Evolutionary conservation across 208 protist genomes (phyloP).

Genomic region (Acanthamoeba sp.): DNA sequence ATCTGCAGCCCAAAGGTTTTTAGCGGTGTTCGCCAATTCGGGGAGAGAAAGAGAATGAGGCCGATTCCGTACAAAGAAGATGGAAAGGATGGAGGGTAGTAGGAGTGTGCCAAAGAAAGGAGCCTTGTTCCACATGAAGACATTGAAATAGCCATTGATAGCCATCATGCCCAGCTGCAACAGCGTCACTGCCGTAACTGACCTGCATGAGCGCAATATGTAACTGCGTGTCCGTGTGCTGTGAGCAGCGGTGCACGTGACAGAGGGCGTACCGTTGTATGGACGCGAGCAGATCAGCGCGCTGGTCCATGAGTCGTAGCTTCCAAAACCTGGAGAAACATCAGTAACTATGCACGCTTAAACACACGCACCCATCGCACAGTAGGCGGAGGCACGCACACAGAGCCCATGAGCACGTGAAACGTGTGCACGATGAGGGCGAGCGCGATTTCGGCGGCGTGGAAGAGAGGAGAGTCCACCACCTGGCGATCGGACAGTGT

Average conservation of each 20-base stretch:
- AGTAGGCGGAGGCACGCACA: not conserved
- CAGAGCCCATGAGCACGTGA: conserved; percentile 62
- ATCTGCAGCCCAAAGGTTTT: not conserved
- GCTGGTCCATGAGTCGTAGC: conserved; percentile 53
- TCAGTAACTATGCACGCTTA: not conserved
- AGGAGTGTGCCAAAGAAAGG: conserved; percentile 37
- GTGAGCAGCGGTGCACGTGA: no score
- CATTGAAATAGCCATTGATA: conserved; percentile 30
- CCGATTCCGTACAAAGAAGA: conserved; percentile 22
- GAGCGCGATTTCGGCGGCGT: conserved; percentile 34
- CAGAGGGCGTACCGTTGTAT: not conserved
- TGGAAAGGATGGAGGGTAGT: not conserved
- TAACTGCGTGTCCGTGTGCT: not conserved
- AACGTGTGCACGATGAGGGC: conserved; percentile 54
- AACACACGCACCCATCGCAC: not conserved
- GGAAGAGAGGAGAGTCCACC: conserved; percentile 15
- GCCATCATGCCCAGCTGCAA: conserved; percentile 23
- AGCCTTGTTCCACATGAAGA: conserved; percentile 63
- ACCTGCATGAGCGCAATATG: not conserved
- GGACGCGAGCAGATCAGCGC: conserved; percentile 13
- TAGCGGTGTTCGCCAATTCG: not conserved
- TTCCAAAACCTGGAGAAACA: conserved; percentile 44
- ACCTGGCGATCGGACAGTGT: conserved; percentile 18
- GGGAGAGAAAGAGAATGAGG: not conserved
- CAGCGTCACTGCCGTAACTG: conserved; percentile 20